Base-by-base conservation (phyloP, 768 basidiomycete species). In the Phlebiopsis flavidoalba region DNA sequence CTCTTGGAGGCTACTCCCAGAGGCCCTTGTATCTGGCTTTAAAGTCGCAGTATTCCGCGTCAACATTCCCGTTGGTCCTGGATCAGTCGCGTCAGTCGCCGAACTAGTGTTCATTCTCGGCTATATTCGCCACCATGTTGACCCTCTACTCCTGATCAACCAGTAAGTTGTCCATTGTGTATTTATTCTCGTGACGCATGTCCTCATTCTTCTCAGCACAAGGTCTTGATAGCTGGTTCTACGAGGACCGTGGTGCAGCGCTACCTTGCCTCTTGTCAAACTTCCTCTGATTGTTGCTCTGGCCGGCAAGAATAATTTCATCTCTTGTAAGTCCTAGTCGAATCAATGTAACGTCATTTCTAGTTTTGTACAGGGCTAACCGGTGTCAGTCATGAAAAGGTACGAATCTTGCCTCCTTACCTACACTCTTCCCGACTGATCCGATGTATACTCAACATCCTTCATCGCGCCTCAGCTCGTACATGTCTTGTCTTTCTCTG, bases 301-400 rank as follows among this genome's bases (percentile, higher is more conserved):
- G 8, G 82, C 81, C 0, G 80, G 80, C 15, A 85, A 85, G 72
- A 85, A 85, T 67, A 84, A 83, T 64, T 62, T 83, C 48, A 77
- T 85, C 49, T 83, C 82, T 10, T 77, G 82, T 81, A 64, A 67
- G 67, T 35, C 14, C 36, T 22, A 57, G 50, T 37, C 50, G 10
- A 3, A 14, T 31, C 45, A 3, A 24, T 26, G 21, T 12, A 10
- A 8, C 40, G 40, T 12, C 33, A 8, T n/a, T 40, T 49, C 31
- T 46, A 15, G 53, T 22, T 48, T 8, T 36, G 49, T 31, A 58
- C 47, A 81, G 80, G 75, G 67, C 57, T 83, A 48, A 83, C 80
- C n/a, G 82, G 83, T 6, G 71, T 84, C 47, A 69, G 79, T 8
- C 81, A 83, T 60, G 83, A 84, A 65, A 80, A 77, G 69, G 77